These are phyloP conservation scores for Hypoxylon sp. DNA, from an alignment of 2,329 filamentous ascomycete species.

Conservation along the genomic window DNA sequence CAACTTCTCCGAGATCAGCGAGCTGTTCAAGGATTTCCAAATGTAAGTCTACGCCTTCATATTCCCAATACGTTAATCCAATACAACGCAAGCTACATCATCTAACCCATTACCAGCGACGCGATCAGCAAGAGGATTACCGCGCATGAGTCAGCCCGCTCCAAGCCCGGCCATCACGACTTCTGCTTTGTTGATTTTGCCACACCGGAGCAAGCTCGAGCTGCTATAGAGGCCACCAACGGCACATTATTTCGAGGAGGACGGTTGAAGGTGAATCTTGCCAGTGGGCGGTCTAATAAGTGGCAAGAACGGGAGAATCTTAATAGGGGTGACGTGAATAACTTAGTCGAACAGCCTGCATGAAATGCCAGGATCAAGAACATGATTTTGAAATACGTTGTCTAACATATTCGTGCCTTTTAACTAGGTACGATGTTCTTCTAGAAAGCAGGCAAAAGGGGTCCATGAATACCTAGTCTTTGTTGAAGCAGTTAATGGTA, in stretches of 20 bases:
- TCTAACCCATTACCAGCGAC: conserved; percentile 45
- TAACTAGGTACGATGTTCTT: not conserved
- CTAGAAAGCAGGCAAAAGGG: not conserved
- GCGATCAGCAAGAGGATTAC: conserved; percentile 67
- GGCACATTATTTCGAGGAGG: conserved; percentile 48
- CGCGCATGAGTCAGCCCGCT: conserved; percentile 67
- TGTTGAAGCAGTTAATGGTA: not conserved
- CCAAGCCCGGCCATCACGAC: conserved; percentile 68
- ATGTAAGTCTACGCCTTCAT: conserved; percentile 51
- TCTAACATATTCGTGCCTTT: not conserved
- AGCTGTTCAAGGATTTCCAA: conserved; percentile 62
- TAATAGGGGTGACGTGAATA: conserved; percentile 17
- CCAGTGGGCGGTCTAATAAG: conserved; percentile 45
- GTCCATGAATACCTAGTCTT: not conserved
- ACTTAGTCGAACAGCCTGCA: not conserved
- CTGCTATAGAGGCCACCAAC: conserved; percentile 62
- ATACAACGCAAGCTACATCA: not conserved
- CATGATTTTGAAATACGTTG: too few species aligned
- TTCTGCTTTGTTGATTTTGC: conserved; percentile 76
- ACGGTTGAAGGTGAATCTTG: conserved; percentile 47
- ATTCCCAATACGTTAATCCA: not conserved
- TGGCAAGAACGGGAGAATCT: conserved; percentile 46
- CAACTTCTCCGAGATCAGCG: conserved; percentile 61
- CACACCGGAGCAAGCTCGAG: conserved; percentile 65
- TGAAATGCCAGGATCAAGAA: not conserved